Evolutionary conservation across 306 rosid species (phyloP).

Genomic region (Delonix regia): DNA sequence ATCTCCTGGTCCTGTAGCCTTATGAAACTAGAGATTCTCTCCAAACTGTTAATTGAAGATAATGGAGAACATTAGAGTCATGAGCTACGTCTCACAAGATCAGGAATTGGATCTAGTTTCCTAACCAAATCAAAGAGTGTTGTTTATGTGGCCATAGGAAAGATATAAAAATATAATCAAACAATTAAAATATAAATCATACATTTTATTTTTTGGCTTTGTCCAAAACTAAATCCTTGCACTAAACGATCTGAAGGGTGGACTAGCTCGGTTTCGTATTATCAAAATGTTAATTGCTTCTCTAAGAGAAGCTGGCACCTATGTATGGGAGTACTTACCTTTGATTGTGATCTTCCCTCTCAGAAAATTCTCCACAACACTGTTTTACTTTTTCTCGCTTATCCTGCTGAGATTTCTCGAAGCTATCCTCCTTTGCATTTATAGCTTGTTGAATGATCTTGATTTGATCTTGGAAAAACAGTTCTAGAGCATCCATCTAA

Average conservation of each 20-base stretch:
- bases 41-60: slow-evolving; percentile 33
- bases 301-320: neutral
- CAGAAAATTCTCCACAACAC: slow-evolving; percentile 19
- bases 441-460: slow-evolving; percentile 38
- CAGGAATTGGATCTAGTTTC: slow-evolving; percentile 15
- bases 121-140: neutral
- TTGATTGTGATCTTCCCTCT: slow-evolving; percentile 17
- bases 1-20: slow-evolving; percentile 32
- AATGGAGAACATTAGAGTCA: neutral
- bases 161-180: neutral
- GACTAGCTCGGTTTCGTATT: neutral
- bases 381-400: slow-evolving; percentile 11
- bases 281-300: neutral
- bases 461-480: slow-evolving; percentile 35
- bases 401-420: slow-evolving; percentile 35
- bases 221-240: neutral
- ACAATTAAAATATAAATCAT: neutral
- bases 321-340: slow-evolving; percentile 25
- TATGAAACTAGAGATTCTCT: slow-evolving; percentile 30
- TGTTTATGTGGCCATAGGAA: slow-evolving; percentile 9
- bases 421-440: slow-evolving; percentile 38
- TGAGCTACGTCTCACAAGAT: slow-evolving; percentile 18
- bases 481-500: slow-evolving; percentile 47
- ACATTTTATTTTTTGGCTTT: neutral
- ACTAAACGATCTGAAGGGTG: no score